A percentile compares a stretch with the other conserved stretches of the same genome.
Evolutionary conservation across 2,329 filamentous ascomycete species (phyloP).

Genomic region (Calonectria hongkongensis): DNA sequence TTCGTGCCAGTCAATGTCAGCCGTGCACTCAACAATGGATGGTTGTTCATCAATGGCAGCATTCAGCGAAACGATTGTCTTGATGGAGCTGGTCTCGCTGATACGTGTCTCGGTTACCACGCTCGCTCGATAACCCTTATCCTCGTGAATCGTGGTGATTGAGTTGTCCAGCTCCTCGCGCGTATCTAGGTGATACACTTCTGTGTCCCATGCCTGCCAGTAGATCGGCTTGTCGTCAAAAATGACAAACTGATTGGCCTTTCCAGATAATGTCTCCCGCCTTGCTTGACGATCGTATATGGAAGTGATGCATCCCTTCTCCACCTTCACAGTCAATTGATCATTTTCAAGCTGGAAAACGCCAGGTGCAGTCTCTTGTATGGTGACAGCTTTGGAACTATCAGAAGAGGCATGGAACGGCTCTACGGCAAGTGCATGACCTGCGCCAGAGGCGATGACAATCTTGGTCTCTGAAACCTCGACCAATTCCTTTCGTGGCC

Average conservation of each 20-base stretch:
- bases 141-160: conserved; percentile 80
- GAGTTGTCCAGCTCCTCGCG: conserved; percentile 82
- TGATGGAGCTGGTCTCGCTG: conserved; percentile 89
- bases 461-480: conserved; percentile 73
- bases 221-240: conserved; percentile 98
- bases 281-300: conserved; percentile 85
- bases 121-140: conserved; percentile 84
- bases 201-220: conserved; percentile 99
- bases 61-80: conserved; percentile 87
- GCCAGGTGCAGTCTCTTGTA: conserved; percentile 63
- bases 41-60: conserved; percentile 76
- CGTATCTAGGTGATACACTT: conserved; percentile 94
- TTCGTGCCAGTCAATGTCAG: conserved; percentile 96
- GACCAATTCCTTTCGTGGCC: conserved; percentile 85
- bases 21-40: conserved; percentile 85
- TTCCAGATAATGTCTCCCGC: conserved; percentile 74
- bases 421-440: conserved; percentile 71
- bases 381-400: not conserved
- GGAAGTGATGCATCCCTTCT: conserved; percentile 87
- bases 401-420: conserved; percentile 35
- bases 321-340: conserved; percentile 82
- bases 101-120: conserved; percentile 90
- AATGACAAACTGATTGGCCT: conserved; percentile 94
- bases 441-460: conserved; percentile 74
- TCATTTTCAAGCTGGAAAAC: conserved; percentile 87